Evolutionary conservation across 2,329 filamentous ascomycete species (phyloP).

Genomic region (Pyricularia sp.): DNA sequence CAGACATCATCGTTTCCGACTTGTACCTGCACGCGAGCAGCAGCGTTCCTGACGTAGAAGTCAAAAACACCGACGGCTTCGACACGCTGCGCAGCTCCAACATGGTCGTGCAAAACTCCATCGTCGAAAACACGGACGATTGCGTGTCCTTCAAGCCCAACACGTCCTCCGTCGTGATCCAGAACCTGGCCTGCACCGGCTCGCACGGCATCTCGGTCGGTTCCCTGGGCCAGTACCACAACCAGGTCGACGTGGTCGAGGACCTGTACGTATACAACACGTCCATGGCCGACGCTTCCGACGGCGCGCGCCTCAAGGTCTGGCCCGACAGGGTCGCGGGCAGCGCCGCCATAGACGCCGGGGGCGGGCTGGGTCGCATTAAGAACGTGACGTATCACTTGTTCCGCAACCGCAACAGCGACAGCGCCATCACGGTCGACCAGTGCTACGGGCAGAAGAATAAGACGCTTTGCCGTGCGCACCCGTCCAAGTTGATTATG

Average conservation of each 20-base stretch:
- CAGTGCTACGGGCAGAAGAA: slow-evolving; percentile 41
- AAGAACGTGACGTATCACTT: slow-evolving; percentile 23
- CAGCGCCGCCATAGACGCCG: slow-evolving; percentile 25
- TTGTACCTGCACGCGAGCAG: slow-evolving; percentile 44
- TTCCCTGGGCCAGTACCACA: slow-evolving; percentile 49
- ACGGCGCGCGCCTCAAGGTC: slow-evolving; percentile 57
- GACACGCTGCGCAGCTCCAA: slow-evolving; percentile 51
- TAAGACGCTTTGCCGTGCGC: slow-evolving; percentile 44
- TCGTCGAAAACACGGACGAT: slow-evolving; percentile 46
- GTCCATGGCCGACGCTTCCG: slow-evolving; percentile 18
- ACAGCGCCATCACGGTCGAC: slow-evolving; percentile 50
- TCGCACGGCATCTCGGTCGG: slow-evolving; percentile 54
- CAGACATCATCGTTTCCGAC: slow-evolving; percentile 40
- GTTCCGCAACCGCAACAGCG: slow-evolving; percentile 47
- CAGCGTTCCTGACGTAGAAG: slow-evolving; percentile 32
- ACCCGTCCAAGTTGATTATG: slow-evolving; percentile 36
- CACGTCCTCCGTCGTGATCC: slow-evolving; percentile 48
- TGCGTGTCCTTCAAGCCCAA: slow-evolving; percentile 58
- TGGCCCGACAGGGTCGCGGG: slow-evolving; percentile 20
- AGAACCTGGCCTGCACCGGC: slow-evolving; percentile 51
- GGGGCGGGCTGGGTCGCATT: slow-evolving; percentile 49
- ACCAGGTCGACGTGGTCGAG: slow-evolving; percentile 47
- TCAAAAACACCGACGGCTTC: slow-evolving; percentile 59
- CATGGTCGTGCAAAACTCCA: slow-evolving; percentile 53
- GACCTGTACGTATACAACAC: slow-evolving; percentile 44